Evolutionary conservation across 2,329 filamentous ascomycete species (phyloP).

Genomic region (Verruconis gallopava): DNA sequence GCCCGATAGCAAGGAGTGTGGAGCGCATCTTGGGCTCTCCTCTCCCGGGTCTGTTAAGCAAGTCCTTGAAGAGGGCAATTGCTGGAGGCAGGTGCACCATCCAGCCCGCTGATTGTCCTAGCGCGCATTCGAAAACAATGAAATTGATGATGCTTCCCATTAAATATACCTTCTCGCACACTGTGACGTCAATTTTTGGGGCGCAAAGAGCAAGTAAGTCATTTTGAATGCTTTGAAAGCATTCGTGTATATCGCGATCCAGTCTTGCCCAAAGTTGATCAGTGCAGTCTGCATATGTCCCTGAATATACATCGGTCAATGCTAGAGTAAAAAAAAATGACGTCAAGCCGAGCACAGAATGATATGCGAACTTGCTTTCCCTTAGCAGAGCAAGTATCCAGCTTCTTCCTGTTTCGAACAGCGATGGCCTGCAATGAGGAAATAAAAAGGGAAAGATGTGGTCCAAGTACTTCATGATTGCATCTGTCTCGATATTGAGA

Average conservation of each 20-base stretch:
- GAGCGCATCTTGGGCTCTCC: neutral
- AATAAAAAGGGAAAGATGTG: constrained; percentile 13
- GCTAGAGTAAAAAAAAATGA: neutral
- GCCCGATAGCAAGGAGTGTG: neutral
- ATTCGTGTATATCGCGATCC: neutral
- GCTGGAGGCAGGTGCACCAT: neutral
- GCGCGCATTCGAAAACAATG: neutral
- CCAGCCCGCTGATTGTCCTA: neutral
- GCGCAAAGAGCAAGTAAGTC: neutral
- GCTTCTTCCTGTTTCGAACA: constrained; percentile 14
- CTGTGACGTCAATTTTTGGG: neutral
- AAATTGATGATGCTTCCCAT: neutral
- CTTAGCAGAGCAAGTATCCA: constrained; percentile 13
- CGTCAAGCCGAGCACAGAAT: neutral
- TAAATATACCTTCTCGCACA: neutral
- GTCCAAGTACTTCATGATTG: constrained; percentile 15
- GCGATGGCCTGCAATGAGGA: constrained; percentile 11
- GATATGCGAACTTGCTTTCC: neutral
- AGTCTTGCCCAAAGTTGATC: neutral
- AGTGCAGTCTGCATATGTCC: neutral
- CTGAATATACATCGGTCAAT: neutral
- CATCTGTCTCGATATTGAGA: constrained; percentile 13
- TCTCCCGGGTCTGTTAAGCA: neutral
- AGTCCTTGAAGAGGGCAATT: neutral
- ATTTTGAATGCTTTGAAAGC: neutral